phyloP scores from a whole-genome alignment of 345 rosid genomes.

The Bruguiera parviflora region DNA sequence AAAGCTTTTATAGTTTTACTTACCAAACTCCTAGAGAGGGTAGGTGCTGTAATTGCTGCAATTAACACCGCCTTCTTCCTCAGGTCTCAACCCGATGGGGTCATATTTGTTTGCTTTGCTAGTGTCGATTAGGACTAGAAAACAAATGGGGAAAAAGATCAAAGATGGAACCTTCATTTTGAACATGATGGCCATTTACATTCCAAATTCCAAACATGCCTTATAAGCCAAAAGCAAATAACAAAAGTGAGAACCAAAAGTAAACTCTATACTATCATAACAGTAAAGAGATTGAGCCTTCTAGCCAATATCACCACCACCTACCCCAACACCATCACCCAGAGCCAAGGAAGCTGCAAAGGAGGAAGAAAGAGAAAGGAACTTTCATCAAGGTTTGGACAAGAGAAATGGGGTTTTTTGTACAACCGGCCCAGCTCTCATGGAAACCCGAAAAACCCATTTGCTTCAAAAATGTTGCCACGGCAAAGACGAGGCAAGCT shows the following conservation, averaged over 20 bases:
- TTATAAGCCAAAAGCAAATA: not conserved
- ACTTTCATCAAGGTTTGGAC: constrained; percentile 9
- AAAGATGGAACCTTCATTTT: not conserved
- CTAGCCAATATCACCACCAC: constrained; percentile 52
- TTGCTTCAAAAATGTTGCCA: not conserved
- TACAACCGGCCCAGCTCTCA: not conserved
- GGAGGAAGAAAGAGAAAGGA: constrained; percentile 14
- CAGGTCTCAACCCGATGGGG: not conserved
- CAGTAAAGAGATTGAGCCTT: constrained; percentile 44
- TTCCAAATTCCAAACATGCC: not conserved
- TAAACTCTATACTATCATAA: not conserved
- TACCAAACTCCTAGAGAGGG: constrained; percentile 10
- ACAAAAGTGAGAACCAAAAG: constrained; percentile 3
- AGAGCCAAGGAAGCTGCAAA: constrained; percentile 10
- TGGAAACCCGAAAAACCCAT: constrained; percentile 1
- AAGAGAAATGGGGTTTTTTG: constrained; percentile 10
- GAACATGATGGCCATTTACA: not conserved
- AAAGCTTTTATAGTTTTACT: not conserved
- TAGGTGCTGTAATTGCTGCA: constrained; percentile 14
- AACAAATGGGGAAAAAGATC: not conserved
- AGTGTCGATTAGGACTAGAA: not conserved
- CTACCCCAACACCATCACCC: constrained; percentile 16
- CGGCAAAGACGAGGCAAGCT: not conserved
- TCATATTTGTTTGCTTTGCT: constrained; percentile 2
- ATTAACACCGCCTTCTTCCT: not conserved